Conservation (phyloP, 2,329 filamentous ascomycete species). For the Arthrobotrys entomopaga region DNA sequence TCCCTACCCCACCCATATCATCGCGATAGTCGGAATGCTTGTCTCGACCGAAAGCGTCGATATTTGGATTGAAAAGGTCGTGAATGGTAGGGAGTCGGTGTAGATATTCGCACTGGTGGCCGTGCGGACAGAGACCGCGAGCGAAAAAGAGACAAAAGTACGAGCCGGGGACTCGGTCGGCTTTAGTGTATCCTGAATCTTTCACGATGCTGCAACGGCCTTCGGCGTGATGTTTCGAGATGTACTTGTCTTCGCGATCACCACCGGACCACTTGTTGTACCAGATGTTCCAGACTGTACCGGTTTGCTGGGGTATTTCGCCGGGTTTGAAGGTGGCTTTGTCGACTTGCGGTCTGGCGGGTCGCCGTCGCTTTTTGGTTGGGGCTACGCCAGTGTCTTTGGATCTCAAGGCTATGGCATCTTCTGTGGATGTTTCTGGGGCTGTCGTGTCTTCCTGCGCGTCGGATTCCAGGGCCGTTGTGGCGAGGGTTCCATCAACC, state of each 20-base stretch:
- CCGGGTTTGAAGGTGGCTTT: slow-evolving; percentile 78
- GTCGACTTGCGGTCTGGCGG: slow-evolving; percentile 88
- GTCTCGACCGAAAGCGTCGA: slow-evolving; percentile 94
- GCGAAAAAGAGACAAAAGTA: slow-evolving; percentile 96
- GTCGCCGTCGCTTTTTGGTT: slow-evolving; percentile 81
- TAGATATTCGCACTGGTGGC: slow-evolving; percentile 91
- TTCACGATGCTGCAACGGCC: slow-evolving; percentile 86
- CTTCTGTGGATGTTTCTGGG: slow-evolving; percentile 32
- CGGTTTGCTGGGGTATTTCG: slow-evolving; percentile 89
- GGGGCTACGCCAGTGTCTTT: slow-evolving; percentile 64
- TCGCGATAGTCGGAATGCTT: slow-evolving; percentile 93
- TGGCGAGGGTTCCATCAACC: slow-evolving; percentile 36
- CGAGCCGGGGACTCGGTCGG: slow-evolving; percentile 78
- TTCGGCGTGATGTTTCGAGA: slow-evolving; percentile 82
- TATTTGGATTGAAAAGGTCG: slow-evolving; percentile 90
- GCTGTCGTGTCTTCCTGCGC: slow-evolving; percentile 42
- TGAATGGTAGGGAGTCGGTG: slow-evolving; percentile 87
- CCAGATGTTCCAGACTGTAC: slow-evolving; percentile 97
- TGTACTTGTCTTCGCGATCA: slow-evolving; percentile 90
- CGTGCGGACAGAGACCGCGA: slow-evolving; percentile 81
- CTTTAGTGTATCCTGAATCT: slow-evolving; percentile 81
- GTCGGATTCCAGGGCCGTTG: slow-evolving; percentile 40
- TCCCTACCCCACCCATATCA: slow-evolving; percentile 97
- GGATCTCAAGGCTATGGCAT: slow-evolving; percentile 43
- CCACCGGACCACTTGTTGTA: slow-evolving; percentile 99